These are phyloP conservation scores for Hydnum rufescens DNA, from an alignment of 768 basidiomycete species.

Conservation along the genomic window DNA sequence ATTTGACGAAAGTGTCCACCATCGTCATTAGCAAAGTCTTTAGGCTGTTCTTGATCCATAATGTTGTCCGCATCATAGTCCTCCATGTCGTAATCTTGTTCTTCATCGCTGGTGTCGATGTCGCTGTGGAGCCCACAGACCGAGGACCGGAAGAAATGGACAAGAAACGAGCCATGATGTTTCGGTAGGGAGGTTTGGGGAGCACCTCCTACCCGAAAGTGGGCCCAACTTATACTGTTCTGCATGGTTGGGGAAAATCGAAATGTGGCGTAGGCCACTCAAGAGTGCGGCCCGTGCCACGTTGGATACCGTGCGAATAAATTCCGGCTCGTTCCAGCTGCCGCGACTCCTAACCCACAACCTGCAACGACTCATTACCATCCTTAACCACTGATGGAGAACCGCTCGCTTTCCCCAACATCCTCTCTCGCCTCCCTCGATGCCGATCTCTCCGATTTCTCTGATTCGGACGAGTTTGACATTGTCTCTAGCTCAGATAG, in stretches of 20 bases:
- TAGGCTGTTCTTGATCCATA: too few species aligned
- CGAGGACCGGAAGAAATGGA: too few species aligned
- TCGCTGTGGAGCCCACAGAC: too few species aligned
- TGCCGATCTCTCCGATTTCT: not conserved
- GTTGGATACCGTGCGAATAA: not conserved
- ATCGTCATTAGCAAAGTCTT: too few species aligned
- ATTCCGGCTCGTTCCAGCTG: too few species aligned
- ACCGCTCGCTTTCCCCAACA: not conserved
- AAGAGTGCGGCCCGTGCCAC: not conserved
- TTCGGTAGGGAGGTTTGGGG: too few species aligned
- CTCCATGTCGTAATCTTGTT: too few species aligned
- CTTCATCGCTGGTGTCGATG: too few species aligned
- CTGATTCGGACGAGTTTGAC: not conserved
- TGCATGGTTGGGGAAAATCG: not conserved
- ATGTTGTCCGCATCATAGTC: too few species aligned
- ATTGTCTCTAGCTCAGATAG: constrained; percentile 1
- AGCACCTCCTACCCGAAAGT: too few species aligned
- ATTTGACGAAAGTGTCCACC: not conserved
- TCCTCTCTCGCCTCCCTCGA: not conserved
- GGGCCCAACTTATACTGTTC: not conserved
- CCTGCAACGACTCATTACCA: not conserved
- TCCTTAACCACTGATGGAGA: not conserved
- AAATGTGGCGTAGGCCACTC: not conserved
- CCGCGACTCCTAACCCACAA: too few species aligned
- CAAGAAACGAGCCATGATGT: too few species aligned